Base-by-base conservation (phyloP, 2,329 filamentous ascomycete species). In the Hyphodiscus sp. region DNA sequence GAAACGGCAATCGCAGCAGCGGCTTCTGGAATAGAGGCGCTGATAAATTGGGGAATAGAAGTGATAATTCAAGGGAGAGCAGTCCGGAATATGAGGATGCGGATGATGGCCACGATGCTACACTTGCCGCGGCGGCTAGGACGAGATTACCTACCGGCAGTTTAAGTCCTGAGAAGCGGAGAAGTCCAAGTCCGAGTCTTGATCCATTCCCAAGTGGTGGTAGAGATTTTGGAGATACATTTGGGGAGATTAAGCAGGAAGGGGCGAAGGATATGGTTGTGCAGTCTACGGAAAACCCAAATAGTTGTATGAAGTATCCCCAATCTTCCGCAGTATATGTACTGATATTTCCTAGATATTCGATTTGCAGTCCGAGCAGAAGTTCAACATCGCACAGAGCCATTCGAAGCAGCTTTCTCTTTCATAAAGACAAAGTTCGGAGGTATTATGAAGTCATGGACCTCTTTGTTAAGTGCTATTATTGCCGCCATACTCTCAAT, bases 331-430 rank as follows among this genome's bases (percentile, higher is more conserved):
- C 41, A 23, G 33, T 23, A 51, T 26, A 55, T 18, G 45, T 53
- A 55, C 61, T 67, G 44, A 66, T 50, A 46, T n/a, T 43, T 48
- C 45, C 20, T 69, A 94, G 90, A 92, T 71, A 89, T 96, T 64
- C 88, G 91, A 60, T 91, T 96, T 71, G 87, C 89, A 49, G 79
- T 95, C 57, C 84, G 88, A 63, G 88, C 91, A 57, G 91, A 96
- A 74, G 87, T 95, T 29, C 88, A 92, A 65, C 91, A 96, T 66
- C 83, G 87, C 52, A 89, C 86, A 46, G 89, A 92, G 65, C 89
- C 89, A 15, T 87, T 96, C 62, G 89, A 95, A 65, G 79, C 86
- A 18, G 78, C 81, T 45, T 77, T 91, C 61, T 77, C 75, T 50
- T 85, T 83, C 56, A 61, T 90, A 55, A 82, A 81, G 59, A 75